phyloP scores from a whole-genome alignment of 148 eudicot species.

The Talinum fruticosum region DNA sequence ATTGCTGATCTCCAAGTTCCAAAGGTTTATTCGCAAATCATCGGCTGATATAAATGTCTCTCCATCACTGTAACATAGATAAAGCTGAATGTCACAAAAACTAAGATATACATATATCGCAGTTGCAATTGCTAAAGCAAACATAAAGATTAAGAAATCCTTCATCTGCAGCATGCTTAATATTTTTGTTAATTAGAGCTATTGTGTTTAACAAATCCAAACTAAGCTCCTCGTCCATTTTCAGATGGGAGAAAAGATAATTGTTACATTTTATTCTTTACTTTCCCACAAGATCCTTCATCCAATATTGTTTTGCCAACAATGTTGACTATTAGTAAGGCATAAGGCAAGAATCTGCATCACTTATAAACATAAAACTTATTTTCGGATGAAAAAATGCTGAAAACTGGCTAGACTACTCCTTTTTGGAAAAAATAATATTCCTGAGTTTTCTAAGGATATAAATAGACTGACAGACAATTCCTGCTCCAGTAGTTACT shows the following conservation, averaged over 20 bases:
- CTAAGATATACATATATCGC: not conserved
- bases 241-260: not conserved
- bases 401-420: not conserved
- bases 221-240: not conserved
- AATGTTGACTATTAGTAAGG: not conserved
- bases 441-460: too few relatives aligned
- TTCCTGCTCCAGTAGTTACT: too few relatives aligned
- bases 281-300: not conserved
- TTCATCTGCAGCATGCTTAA: not conserved
- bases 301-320: not conserved
- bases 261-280: not conserved
- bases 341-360: not conserved
- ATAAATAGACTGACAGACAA: too few relatives aligned
- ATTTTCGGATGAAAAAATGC: not conserved
- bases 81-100: constrained; percentile 14
- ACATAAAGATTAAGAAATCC: not conserved
- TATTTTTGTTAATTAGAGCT: not conserved
- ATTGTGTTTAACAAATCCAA: not conserved
- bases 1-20: constrained; percentile 81
- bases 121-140: not conserved
- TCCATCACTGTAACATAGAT: constrained; percentile 58
- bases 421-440: not conserved
- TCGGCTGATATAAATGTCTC: constrained; percentile 88
- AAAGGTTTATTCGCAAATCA: constrained; percentile 79
- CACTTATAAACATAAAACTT: not conserved